Evolutionary conservation across 805 yeast genomes (phyloP).

Genomic region (Kuraishia floccosa): DNA sequence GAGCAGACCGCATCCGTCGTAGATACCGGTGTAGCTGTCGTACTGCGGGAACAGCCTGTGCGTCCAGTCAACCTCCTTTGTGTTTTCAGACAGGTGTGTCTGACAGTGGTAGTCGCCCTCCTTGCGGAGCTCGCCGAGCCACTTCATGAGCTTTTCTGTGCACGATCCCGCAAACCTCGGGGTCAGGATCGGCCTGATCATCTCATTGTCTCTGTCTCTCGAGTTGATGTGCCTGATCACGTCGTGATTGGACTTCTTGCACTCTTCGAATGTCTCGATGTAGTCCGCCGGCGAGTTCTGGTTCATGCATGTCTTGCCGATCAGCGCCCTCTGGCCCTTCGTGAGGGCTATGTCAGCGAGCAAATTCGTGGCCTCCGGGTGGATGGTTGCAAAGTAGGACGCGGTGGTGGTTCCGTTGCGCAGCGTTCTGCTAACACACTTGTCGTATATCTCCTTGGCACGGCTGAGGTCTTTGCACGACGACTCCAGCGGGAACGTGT

Average conservation of each 20-base stretch:
- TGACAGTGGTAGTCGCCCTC: conserved; percentile 51
- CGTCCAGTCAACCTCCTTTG: conserved; percentile 63
- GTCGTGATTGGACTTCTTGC: conserved; percentile 36
- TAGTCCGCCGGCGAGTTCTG: conserved; percentile 67
- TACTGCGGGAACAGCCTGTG: conserved; percentile 59
- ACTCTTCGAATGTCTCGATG: conserved; percentile 40
- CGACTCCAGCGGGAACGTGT: conserved; percentile 85
- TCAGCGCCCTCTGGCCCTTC: conserved; percentile 75
- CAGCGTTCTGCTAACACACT: conserved; percentile 61
- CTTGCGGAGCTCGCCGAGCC: conserved; percentile 42
- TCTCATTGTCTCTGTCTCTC: conserved; percentile 35
- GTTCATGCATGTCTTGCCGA: conserved; percentile 95
- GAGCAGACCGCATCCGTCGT: conserved; percentile 47
- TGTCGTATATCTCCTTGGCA: conserved; percentile 54
- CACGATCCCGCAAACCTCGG: conserved; percentile 91
- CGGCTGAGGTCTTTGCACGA: conserved; percentile 39
- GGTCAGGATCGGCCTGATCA: conserved; percentile 63
- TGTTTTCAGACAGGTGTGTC: conserved; percentile 77
- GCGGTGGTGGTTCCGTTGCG: conserved; percentile 85
- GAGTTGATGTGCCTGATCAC: conserved; percentile 41
- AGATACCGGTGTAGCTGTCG: conserved; percentile 59
- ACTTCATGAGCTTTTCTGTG: conserved; percentile 41
- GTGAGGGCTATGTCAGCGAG: conserved; percentile 62
- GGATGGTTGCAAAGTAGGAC: conserved; percentile 84
- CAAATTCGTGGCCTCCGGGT: conserved; percentile 60